Evolutionary conservation across 1,139 yeast genomes (phyloP), one percentile per base, ranked within the genome.

Genomic region (Yamadazyma siamensis): DNA sequence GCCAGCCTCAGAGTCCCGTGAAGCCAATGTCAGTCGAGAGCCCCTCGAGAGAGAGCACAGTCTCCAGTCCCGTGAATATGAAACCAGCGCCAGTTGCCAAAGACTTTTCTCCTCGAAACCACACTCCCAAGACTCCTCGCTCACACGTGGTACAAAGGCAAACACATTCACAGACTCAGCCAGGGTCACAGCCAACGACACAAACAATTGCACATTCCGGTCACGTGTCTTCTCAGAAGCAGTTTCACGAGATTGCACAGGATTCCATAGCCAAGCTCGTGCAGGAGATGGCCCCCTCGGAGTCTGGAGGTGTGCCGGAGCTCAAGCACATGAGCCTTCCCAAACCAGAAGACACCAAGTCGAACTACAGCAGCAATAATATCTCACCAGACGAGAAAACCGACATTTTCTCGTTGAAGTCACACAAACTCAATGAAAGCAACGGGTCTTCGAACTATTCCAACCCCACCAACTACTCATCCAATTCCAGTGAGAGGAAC

Each of bases 381-480:
- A 35, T 49, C 16, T 44, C 46, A 23, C 54, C 53, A 2, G 63
- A 60, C 16, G 68, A 61, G 26, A 52, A 52, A 31, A 56, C 53
- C 27, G 69, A 65, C 26, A 54, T 62, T 8, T 63, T 65, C 35
- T 61, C 67, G 19, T 26, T 34, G 13, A 40, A 27, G 31, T 33
- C 33, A n/a, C 38, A 41, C 13, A 46, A 44, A 27, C 46, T 55
- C 33, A 39, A 40, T 12, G 47, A 44, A 31, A 54, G 62, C 32
- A 53, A 56, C 34, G 57, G 65, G 1, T 60, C 61, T 31, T 59
- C 69, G 20, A 63, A 66, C 26, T 75, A 70, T 45, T 73, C 80
- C 1, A 63, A 66, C 35, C 75, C 75, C 15, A 72, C 79, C 10
- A 56, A 54, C 29, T 59, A 59, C 19, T 60, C 75, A 15, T 46